Evolutionary conservation across 2,329 filamentous ascomycete species (phyloP), one percentile per base, ranked within the genome.

Genomic region (Penicillium sp.): DNA sequence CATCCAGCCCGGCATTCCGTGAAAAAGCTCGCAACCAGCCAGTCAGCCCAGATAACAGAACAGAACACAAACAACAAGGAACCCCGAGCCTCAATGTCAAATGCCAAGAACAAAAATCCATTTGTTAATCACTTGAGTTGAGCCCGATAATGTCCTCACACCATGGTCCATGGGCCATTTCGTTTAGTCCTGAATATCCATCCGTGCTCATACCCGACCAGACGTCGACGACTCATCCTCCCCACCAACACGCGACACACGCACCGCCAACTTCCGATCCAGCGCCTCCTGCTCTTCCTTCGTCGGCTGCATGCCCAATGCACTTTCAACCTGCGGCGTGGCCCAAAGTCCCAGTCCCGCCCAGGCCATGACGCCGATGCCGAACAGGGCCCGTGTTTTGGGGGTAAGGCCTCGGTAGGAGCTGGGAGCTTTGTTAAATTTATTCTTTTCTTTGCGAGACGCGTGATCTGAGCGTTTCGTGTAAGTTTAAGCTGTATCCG

Each of bases 341-440:
- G 88, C 64, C 64, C 86, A 84, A n/a, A 93, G 77, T 13, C 89
- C 91, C 34, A 82, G 73, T 34, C 76, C 73, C 12, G 88, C 89
- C 81, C 89, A 95, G 29, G 81, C 81, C 64, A 95, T 82, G 57
- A 95, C 72, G 60, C 83, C 86, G 41, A 83, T 67, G 59, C 91
- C 91, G 55, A 95, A 77, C 40, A 84, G 72, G 35, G 88, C 72
- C 49, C 87, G 86, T 19, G 87, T 86, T 59, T 80, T 84, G 14
- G 86, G 80, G 3, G 84, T 74, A 46, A 95, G 83, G 60, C 80
- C 82, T 64, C 79, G 84, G 75, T 90, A 95, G 44, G 83, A 76
- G 62, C 84, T 87, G 12, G 16, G 27, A 14, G 13, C 10, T 8
- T 27, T 47, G 19, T 34, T 34, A 35, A 8, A 2, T 34, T 40